A percentile compares a stretch with the other conserved stretches of the same genome.
Evolutionary conservation across 768 basidiomycete genomes (phyloP).

Genomic region (Ramaria rubella): DNA sequence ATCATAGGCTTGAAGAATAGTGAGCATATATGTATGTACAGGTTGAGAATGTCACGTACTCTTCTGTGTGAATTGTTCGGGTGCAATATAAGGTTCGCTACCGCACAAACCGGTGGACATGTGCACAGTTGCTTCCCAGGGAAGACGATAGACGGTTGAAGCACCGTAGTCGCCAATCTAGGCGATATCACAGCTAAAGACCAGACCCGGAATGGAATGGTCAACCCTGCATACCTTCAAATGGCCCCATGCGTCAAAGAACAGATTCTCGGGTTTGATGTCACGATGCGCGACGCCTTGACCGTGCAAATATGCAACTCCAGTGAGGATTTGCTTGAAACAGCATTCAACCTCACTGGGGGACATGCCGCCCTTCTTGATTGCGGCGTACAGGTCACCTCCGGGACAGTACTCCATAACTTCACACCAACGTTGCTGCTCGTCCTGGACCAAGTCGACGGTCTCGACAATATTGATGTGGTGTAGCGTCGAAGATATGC

Average conservation of each 20-base stretch:
- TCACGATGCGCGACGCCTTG: conserved; percentile 98
- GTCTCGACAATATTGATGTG: conserved; percentile 96
- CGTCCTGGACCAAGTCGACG: conserved; percentile 98
- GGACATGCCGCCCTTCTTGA: conserved; percentile 94
- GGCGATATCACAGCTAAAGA: conserved; percentile 8
- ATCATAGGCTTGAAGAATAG: conserved; percentile 72
- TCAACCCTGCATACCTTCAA: conserved; percentile 60
- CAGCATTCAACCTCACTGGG: conserved; percentile 93
- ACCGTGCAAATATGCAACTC: conserved; percentile 85
- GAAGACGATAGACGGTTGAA: conserved; percentile 96
- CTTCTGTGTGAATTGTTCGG: conserved; percentile 94
- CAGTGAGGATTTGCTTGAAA: conserved; percentile 92
- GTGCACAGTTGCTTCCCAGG: conserved; percentile 96
- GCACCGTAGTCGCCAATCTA: conserved; percentile 99
- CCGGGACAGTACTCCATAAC: conserved; percentile 99
- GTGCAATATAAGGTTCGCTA: conserved; percentile 97
- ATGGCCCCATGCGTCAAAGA: conserved; percentile 88
- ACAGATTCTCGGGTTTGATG: conserved; percentile 96
- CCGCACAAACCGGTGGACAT: conserved; percentile 97
- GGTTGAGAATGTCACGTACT: conserved; percentile 51
- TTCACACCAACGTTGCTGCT: conserved; percentile 94
- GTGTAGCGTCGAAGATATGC: conserved; percentile 92
- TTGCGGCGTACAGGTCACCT: conserved; percentile 96
- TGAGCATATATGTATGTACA: conserved; percentile 9
- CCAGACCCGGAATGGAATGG: conserved; percentile 13